These are phyloP conservation scores for Mucor velutinosus DNA, from an alignment of 371 early-diverging fungal species.

Conservation along the genomic window DNA sequence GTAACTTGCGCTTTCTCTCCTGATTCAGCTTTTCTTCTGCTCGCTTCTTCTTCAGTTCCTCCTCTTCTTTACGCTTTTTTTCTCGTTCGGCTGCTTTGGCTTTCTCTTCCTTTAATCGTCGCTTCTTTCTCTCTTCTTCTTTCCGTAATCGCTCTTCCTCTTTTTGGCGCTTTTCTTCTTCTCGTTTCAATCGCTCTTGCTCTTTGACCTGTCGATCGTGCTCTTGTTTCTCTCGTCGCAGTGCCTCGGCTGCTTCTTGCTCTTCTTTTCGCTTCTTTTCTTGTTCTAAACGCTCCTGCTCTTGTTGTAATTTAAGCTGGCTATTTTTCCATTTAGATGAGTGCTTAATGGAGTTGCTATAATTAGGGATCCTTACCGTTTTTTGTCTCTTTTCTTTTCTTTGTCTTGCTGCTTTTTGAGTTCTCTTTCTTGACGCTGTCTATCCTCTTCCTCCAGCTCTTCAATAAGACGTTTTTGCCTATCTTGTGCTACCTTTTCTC, in stretches of 20 bases:
- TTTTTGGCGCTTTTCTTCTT: constrained; percentile 35
- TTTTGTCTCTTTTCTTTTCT: constrained; percentile 67
- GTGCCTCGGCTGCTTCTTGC: constrained; percentile 36
- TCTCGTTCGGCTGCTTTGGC: constrained; percentile 34
- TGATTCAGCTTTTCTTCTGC: constrained; percentile 49
- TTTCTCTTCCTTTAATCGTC: constrained; percentile 9
- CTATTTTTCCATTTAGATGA: constrained; percentile 13
- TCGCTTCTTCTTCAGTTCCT: constrained; percentile 49
- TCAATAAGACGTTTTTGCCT: constrained; percentile 77
- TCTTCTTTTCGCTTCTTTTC: constrained; percentile 46
- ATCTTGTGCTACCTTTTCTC: constrained; percentile 89
- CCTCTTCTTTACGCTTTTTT: constrained; percentile 57
- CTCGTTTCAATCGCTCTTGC: constrained; percentile 27
- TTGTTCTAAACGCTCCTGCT: constrained; percentile 47
- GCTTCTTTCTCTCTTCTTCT: constrained; percentile 26
- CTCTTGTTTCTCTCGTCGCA: constrained; percentile 36
- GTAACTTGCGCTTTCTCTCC: constrained; percentile 42
- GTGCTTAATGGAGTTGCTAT: neutral
- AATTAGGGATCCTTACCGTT: constrained; percentile 41
- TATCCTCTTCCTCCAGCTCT: constrained; percentile 82
- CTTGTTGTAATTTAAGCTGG: constrained; percentile 44
- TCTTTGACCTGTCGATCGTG: constrained; percentile 59
- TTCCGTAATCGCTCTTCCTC: constrained; percentile 25
- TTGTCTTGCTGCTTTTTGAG: constrained; percentile 67
- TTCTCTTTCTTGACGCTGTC: constrained; percentile 69